phyloP scores from a whole-genome alignment of 1,284 basidiomycete species.

The Rhizopogon parksii region DNA sequence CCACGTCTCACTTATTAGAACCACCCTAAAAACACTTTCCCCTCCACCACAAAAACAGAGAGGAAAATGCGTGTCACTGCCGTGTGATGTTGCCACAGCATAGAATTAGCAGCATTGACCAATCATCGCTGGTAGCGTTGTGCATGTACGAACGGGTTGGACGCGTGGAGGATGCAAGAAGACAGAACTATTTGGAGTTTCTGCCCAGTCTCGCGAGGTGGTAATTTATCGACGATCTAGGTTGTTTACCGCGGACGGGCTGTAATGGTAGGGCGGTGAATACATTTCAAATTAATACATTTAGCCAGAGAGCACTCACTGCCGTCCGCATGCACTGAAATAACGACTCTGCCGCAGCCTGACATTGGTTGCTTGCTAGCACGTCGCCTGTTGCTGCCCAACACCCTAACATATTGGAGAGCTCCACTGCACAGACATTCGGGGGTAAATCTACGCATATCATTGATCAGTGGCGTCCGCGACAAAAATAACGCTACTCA shows the following conservation, averaged over 20 bases:
- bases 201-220: constrained; percentile 75
- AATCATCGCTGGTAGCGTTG: background rate
- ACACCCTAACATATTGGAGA: constrained; percentile 82
- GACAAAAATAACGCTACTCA: constrained; percentile 24
- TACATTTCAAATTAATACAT: constrained; percentile 1
- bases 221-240: constrained; percentile 76
- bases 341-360: constrained; percentile 57
- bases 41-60: background rate
- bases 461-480: constrained; percentile 2
- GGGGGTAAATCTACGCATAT: constrained; percentile 37
- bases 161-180: constrained; percentile 8
- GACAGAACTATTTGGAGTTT: constrained; percentile 49
- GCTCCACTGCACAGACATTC: constrained; percentile 68
- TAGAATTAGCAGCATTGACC: background rate
- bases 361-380: constrained; percentile 55
- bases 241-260: constrained; percentile 59
- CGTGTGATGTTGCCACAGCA: background rate
- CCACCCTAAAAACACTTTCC: too few relatives aligned
- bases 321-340: constrained; percentile 85
- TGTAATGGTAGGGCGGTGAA: constrained; percentile 23
- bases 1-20: too few relatives aligned
- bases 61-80: constrained; percentile 1
- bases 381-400: constrained; percentile 83
- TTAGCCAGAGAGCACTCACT: constrained; percentile 41
- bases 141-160: constrained; percentile 13